Evolutionary conservation across 306 rosid genomes (phyloP).

Genomic region (Citrullus amarus): DNA sequence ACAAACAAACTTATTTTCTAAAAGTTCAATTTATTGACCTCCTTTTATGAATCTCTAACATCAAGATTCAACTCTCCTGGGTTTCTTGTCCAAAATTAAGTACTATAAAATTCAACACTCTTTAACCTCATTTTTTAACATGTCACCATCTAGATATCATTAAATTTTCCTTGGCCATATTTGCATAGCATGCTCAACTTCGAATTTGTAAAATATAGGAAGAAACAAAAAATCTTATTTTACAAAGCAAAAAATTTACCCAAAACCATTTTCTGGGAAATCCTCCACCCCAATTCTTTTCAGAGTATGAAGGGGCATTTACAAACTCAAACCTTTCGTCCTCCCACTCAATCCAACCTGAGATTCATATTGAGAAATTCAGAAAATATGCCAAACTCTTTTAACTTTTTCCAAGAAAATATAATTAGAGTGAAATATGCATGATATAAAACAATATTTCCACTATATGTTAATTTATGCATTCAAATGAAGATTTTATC

Average conservation of each 20-base stretch:
- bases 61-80: not conserved
- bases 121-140: not conserved
- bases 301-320: constrained; percentile 87
- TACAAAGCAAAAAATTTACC: constrained; percentile 34
- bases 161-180: not conserved
- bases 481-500: not conserved
- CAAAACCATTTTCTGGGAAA: constrained; percentile 99
- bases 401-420: constrained; percentile 2
- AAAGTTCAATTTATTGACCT: not conserved
- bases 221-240: not conserved
- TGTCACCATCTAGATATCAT: not conserved
- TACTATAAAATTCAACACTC: not conserved
- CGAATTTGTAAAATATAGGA: not conserved
- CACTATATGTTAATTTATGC: not conserved
- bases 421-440: not conserved
- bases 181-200: not conserved
- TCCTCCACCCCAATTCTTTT: constrained; percentile 96
- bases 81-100: constrained; percentile 1
- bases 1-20: not conserved
- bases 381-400: constrained; percentile 15
- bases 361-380: constrained; percentile 27
- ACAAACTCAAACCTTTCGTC: constrained; percentile 83
- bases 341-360: constrained; percentile 99
- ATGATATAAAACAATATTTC: not conserved
- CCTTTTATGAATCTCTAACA: not conserved